Percentiles rank a stretch among this genome's conserved stretches.
Conservation (phyloP, 495 filamentous ascomycete genomes). For the Oleoguttula mirabilis region DNA sequence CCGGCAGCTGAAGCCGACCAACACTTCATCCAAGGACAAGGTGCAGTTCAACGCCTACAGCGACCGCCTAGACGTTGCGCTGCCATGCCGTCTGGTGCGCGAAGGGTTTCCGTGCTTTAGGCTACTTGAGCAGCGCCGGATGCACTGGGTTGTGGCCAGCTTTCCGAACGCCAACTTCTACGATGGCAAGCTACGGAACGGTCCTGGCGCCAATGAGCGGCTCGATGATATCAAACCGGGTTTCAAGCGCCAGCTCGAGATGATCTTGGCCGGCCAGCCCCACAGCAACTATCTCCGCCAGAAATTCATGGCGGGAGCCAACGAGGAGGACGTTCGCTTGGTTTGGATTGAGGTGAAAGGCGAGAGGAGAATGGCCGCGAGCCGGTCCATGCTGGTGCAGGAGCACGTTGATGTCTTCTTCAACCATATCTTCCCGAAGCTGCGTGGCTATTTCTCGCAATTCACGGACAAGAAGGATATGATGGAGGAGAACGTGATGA, state of each 20-base stretch:
- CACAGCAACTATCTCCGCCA: neutral
- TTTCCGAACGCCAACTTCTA: slow-evolving; percentile 8
- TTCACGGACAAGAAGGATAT: neutral
- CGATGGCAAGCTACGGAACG: slow-evolving; percentile 4
- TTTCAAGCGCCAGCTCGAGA: neutral
- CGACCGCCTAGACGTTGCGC: slow-evolving; percentile 4
- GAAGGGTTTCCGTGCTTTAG: slow-evolving; percentile 2
- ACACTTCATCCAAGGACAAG: neutral
- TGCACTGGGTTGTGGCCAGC: neutral
- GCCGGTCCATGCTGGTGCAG: slow-evolving; percentile 1
- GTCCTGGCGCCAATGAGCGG: neutral
- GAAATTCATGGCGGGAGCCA: neutral
- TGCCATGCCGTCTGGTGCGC: slow-evolving; percentile 2
- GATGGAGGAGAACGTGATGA: slow-evolving; percentile 7
- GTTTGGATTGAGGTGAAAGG: slow-evolving; percentile 2
- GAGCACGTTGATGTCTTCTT: slow-evolving; percentile 10
- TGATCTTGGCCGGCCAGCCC: neutral
- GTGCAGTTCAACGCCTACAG: slow-evolving; percentile 5
- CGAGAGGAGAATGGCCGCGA: neutral
- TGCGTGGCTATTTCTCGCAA: neutral
- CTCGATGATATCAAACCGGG: slow-evolving; percentile 1
- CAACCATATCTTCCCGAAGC: slow-evolving; percentile 1
- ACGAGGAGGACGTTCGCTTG: slow-evolving; percentile 3
- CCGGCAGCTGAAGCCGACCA: slow-evolving; percentile 9
- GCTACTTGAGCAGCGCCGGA: slow-evolving; percentile 9